Conservation (phyloP, 1,284 basidiomycete genomes). For the Pseudozyma hubeiensis region DNA sequence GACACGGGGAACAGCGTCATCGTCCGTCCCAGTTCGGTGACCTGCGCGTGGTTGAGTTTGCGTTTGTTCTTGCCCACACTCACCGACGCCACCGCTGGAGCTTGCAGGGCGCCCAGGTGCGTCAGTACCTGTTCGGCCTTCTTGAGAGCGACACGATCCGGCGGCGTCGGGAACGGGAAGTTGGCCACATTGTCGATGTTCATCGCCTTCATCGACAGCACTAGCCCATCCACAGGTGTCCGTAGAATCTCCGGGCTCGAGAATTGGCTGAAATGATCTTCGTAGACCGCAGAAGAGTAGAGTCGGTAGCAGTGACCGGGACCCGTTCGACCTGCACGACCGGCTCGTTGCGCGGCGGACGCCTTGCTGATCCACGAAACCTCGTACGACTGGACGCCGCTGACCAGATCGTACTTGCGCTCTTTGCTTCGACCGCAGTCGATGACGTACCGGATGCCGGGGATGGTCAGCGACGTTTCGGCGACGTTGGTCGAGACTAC, state of each 20-base stretch:
- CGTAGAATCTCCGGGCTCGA: conserved; percentile 91
- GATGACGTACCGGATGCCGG: conserved; percentile 80
- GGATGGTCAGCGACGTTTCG: conserved; percentile 82
- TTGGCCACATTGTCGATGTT: conserved; percentile 95
- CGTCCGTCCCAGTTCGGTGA: conserved; percentile 86
- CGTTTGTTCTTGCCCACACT: conserved; percentile 69
- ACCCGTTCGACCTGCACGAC: conserved; percentile 81
- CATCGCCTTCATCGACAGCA: conserved; percentile 99
- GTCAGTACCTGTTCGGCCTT: conserved; percentile 85
- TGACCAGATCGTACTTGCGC: conserved; percentile 76
- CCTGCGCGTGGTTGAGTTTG: conserved; percentile 69
- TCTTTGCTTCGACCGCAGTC: conserved; percentile 85
- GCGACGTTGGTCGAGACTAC: conserved; percentile 83
- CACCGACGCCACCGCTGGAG: conserved; percentile 71
- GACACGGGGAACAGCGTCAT: conserved; percentile 95
- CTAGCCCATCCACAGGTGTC: conserved; percentile 95
- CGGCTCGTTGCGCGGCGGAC: conserved; percentile 78
- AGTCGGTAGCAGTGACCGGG: conserved; percentile 83
- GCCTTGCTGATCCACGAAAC: conserved; percentile 82
- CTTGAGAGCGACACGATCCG: conserved; percentile 80
- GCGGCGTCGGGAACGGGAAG: conserved; percentile 98
- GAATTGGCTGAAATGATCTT: conserved; percentile 90
- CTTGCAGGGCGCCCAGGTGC: conserved; percentile 79
- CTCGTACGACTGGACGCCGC: conserved; percentile 79
- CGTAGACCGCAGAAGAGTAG: conserved; percentile 82